These are phyloP conservation scores for Calonectria multiphialidica DNA, from an alignment of 2,329 filamentous ascomycete species.

Conservation along the genomic window DNA sequence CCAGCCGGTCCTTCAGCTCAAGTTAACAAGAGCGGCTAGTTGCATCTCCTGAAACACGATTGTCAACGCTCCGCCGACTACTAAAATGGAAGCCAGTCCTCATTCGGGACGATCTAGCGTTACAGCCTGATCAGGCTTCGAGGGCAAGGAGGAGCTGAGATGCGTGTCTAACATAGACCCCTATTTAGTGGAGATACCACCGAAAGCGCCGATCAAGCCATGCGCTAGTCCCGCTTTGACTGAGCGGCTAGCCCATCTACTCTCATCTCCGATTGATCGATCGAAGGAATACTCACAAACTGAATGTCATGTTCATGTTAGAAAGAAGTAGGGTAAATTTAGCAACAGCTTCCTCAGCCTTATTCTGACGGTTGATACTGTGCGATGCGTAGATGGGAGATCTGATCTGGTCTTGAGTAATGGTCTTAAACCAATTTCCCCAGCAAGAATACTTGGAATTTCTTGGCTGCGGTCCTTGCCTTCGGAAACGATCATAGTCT, in stretches of 20 bases:
- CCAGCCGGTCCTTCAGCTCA: neutral
- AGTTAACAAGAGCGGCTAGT: neutral
- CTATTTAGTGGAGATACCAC: neutral
- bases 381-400: neutral
- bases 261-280: neutral
- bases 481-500: neutral
- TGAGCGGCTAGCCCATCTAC: neutral
- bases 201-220: neutral
- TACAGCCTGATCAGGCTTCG: neutral
- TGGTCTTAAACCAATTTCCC: neutral
- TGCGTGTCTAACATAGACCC: too few relatives aligned
- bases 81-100: neutral
- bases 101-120: neutral
- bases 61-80: neutral
- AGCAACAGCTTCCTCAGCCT: neutral
- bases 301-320: too few relatives aligned
- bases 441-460: neutral
- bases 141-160: neutral
- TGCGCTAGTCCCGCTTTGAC: neutral
- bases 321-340: neutral
- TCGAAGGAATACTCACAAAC: neutral
- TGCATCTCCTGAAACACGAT: neutral
- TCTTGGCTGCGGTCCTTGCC: too few relatives aligned
- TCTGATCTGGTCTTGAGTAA: neutral
- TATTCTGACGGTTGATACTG: neutral